Evolutionary conservation across 2,329 filamentous ascomycete species (phyloP), one percentile per base, ranked within the genome.

Genomic region (Tolypocladium guangdongense): DNA sequence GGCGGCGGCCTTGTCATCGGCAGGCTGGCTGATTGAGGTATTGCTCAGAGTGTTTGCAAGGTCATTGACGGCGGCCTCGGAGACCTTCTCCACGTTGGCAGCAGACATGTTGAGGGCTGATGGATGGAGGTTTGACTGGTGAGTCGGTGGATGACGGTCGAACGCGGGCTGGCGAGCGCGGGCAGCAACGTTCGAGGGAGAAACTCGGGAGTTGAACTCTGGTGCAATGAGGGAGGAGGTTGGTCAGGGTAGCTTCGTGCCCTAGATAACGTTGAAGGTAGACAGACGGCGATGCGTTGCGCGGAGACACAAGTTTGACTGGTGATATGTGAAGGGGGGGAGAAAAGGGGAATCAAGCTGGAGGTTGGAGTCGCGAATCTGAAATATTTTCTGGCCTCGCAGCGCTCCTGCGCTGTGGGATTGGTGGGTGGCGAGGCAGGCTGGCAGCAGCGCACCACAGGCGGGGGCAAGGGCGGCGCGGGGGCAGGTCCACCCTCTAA

Each of bases 211-310:
- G 60, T 78, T 81, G 77, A 78, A 86, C 84, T 87, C 84, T 86
- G 84, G 79, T 80, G 81, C 79, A 84, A 83, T 80, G 77, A 81
- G 79, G 68, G 67, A 67, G 67, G 66, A 64, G 64, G 63, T 70
- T 67, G 64, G 71, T 73, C 78, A 90, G 87, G 87, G 87, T 90
- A 88, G 87, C 87, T 90, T 82, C 74, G 87, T 89, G 87, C 87
- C 87, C 87, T 90, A 90, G 87, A 84, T 72, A 73, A 66, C 62
- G 62, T 67, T 69, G 63, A 61, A 60, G 64, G 63, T 68, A 66
- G 71, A 72, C 71, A 72, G 69, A 73, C 71, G 71, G 61, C 71
- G 68, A 66, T 71, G 71, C 71, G 71, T 73, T 73, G 71, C 69
- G 70, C 71, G 71, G 70, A 71, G 68, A 73, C 70, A 73, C 71